Evolutionary conservation across 176 grass and related monocot species (phyloP).

Genomic region (Elaeis guineensis): DNA sequence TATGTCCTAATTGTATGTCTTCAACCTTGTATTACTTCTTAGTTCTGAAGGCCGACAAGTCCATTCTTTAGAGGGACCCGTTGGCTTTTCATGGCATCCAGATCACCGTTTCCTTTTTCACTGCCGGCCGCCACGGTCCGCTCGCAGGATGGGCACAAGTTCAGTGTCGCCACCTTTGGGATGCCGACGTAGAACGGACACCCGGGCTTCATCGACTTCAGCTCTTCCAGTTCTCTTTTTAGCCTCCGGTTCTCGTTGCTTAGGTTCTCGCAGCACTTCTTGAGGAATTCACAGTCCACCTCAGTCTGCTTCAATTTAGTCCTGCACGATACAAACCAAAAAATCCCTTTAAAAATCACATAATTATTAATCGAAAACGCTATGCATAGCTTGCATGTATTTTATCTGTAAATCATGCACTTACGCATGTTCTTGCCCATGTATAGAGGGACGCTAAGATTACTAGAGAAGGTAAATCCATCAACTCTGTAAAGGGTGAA

Average conservation of each 20-base stretch:
- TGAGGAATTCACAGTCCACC: not conserved
- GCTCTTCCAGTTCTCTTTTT: constrained; percentile 12
- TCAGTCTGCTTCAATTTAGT: constrained; percentile 16
- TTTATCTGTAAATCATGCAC: too few relatives aligned
- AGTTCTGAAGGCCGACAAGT: not conserved
- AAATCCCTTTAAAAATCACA: too few relatives aligned
- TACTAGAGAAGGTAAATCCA: too few relatives aligned
- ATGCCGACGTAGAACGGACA: not conserved
- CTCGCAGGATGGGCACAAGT: constrained; percentile 4
- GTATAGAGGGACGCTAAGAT: too few relatives aligned
- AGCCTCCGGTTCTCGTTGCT: constrained; percentile 6
- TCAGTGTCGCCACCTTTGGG: not conserved
- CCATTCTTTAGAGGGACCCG: not conserved
- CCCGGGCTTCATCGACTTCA: not conserved
- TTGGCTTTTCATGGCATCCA: not conserved
- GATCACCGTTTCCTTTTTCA: too few relatives aligned
- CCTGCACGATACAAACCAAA: not conserved
- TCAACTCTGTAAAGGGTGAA: too few relatives aligned
- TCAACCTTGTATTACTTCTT: too few relatives aligned
- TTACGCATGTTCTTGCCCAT: too few relatives aligned
- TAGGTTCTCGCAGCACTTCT: constrained; percentile 5
- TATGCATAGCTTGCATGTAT: too few relatives aligned
- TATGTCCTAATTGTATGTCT: too few relatives aligned
- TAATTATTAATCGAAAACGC: too few relatives aligned
- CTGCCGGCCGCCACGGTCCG: not conserved